Evolutionary conservation across 306 rosid genomes (phyloP).

Genomic region (Geum urbanum): DNA sequence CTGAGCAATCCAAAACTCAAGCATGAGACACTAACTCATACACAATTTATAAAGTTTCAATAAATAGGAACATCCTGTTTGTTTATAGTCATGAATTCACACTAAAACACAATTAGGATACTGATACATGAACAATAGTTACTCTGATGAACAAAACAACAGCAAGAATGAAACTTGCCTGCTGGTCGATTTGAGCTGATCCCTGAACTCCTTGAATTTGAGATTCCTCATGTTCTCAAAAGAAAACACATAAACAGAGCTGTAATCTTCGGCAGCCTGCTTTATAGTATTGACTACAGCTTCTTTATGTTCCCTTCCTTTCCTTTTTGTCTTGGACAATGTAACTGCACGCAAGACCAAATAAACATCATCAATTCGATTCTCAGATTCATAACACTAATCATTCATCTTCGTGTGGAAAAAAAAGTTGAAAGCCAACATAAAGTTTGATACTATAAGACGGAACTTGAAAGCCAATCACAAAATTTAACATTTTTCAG

Average conservation of each 20-base stretch:
- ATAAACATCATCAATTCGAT: background rate
- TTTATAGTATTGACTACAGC: slow-evolving; percentile 51
- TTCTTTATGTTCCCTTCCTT: slow-evolving; percentile 83
- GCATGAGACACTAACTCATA: background rate
- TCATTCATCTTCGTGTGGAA: background rate
- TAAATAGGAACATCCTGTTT: background rate
- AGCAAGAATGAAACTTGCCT: slow-evolving; percentile 31
- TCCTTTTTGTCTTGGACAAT: slow-evolving; percentile 85
- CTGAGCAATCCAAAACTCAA: slow-evolving; percentile 24
- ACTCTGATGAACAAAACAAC: background rate
- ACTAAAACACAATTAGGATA: too few species aligned
- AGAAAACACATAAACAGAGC: slow-evolving; percentile 58
- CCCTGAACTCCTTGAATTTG: slow-evolving; percentile 87
- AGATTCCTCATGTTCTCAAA: slow-evolving; percentile 93
- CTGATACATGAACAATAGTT: too few species aligned
- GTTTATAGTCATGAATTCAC: background rate
- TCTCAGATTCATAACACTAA: background rate
- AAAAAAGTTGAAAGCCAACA: background rate
- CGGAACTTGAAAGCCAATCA: background rate
- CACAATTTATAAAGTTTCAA: background rate
- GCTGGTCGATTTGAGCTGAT: slow-evolving; percentile 61
- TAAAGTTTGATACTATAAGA: too few species aligned
- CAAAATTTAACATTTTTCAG: background rate
- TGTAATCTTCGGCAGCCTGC: slow-evolving; percentile 69
- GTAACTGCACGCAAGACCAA: slow-evolving; percentile 52